Evolutionary conservation across 176 grass and related monocot species (phyloP).

Genomic region (Eragrostis nindensis): DNA sequence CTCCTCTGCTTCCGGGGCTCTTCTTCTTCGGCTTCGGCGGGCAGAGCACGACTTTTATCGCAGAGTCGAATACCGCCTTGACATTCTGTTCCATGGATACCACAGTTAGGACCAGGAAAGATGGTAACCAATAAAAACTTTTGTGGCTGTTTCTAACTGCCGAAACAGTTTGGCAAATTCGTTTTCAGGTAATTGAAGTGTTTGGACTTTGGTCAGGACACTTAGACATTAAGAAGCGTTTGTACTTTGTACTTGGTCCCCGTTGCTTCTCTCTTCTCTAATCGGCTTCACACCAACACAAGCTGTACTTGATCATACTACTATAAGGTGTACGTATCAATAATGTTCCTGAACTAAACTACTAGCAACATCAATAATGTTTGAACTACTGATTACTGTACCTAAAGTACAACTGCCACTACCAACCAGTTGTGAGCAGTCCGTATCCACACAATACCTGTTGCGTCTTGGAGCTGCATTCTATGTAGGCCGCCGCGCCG

Average conservation of each 20-base stretch:
- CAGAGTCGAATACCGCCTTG: constrained; percentile 74
- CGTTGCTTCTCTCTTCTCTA: constrained; percentile 27
- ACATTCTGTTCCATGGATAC: constrained; percentile 60
- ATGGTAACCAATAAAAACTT: background rate
- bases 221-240: background rate
- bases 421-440: constrained; percentile 7
- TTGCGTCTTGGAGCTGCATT: constrained; percentile 78
- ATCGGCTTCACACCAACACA: constrained; percentile 2
- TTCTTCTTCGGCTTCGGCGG: constrained; percentile 79
- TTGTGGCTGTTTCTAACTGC: background rate
- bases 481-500: constrained; percentile 62
- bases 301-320: background rate
- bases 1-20: constrained; percentile 62
- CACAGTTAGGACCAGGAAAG: background rate
- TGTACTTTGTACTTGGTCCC: background rate
- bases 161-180: background rate
- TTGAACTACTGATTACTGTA: background rate
- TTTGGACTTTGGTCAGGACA: background rate
- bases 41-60: constrained; percentile 73
- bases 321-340: background rate
- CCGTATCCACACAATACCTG: constrained; percentile 44
- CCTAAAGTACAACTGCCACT: background rate
- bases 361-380: constrained; percentile 3
- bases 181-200: background rate
- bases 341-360: constrained; percentile 15